Percentiles rank a stretch among this genome's conserved stretches.
phyloP scores from a whole-genome alignment of 2,329 filamentous ascomycete species.

The Neonectria hederae region DNA sequence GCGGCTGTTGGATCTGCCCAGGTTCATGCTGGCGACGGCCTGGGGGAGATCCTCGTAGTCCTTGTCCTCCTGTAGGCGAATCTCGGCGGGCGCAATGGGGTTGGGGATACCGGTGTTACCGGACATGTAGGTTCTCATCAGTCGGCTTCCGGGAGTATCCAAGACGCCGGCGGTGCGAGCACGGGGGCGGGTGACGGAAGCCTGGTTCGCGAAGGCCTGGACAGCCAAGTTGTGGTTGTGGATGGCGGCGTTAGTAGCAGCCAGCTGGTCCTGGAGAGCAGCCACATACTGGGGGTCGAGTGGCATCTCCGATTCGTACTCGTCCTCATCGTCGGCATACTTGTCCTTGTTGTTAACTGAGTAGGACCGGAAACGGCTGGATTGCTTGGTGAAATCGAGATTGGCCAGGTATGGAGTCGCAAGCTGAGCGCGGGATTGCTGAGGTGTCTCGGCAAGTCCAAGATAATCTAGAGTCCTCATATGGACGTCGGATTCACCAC shows the following conservation, averaged over 20 bases:
- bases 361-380: slow-evolving; percentile 93
- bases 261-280: slow-evolving; percentile 69
- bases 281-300: slow-evolving; percentile 69
- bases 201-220: slow-evolving; percentile 88
- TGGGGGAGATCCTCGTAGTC: slow-evolving; percentile 84
- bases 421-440: slow-evolving; percentile 78
- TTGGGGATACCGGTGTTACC: slow-evolving; percentile 76
- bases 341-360: slow-evolving; percentile 99
- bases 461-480: slow-evolving; percentile 95
- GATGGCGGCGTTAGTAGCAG: slow-evolving; percentile 75
- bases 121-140: slow-evolving; percentile 78
- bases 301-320: slow-evolving; percentile 67
- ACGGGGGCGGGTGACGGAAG: slow-evolving; percentile 82
- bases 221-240: slow-evolving; percentile 93
- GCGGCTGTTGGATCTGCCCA: slow-evolving; percentile 72
- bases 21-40: slow-evolving; percentile 82
- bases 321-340: slow-evolving; percentile 89
- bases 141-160: slow-evolving; percentile 75
- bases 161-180: slow-evolving; percentile 92
- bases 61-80: slow-evolving; percentile 77
- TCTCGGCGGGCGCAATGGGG: slow-evolving; percentile 78
- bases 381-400: slow-evolving; percentile 78
- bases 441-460: slow-evolving; percentile 91
- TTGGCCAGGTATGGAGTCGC: slow-evolving; percentile 80
- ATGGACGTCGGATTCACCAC: slow-evolving; percentile 85